A percentile compares a stretch with the other conserved stretches of the same genome.
Evolutionary conservation across 1,284 basidiomycete genomes (phyloP).

Genomic region (Phylloporus sp.): DNA sequence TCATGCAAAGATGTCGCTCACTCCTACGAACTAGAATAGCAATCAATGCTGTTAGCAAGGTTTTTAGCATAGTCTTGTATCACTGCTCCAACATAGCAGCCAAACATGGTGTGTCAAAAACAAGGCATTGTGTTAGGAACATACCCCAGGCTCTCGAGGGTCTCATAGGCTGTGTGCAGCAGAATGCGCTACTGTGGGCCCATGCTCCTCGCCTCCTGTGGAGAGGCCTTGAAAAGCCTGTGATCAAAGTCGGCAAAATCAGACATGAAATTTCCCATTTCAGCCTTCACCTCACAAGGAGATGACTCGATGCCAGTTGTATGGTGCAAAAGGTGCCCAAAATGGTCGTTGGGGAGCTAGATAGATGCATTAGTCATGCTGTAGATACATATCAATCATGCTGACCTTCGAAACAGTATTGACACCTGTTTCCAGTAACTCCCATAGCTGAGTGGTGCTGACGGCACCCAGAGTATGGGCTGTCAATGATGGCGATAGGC

Average conservation of each 20-base stretch:
- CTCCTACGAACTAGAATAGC: too few species aligned
- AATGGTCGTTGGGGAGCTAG: slow-evolving; percentile 65
- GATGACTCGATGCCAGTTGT: too few species aligned
- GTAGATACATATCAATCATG: not conserved
- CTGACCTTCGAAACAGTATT: slow-evolving; percentile 63
- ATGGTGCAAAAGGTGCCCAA: slow-evolving; percentile 49
- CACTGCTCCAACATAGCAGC: slow-evolving; percentile 67
- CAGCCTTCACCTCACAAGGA: too few species aligned
- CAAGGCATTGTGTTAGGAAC: slow-evolving; percentile 58
- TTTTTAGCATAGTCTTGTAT: slow-evolving; percentile 74
- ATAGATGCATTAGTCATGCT: slow-evolving; percentile 8
- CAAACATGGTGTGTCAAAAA: slow-evolving; percentile 58
- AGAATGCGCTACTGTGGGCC: slow-evolving; percentile 75
- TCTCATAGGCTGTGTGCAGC: slow-evolving; percentile 66
- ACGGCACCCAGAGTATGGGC: slow-evolving; percentile 64
- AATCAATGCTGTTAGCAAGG: slow-evolving; percentile 59
- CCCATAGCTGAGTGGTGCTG: slow-evolving; percentile 55
- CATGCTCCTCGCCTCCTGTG: slow-evolving; percentile 72
- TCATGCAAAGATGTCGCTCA: too few species aligned
- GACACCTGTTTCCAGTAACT: slow-evolving; percentile 56
- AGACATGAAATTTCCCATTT: slow-evolving; percentile 66
- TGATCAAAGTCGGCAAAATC: slow-evolving; percentile 65
- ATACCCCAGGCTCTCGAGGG: slow-evolving; percentile 72
- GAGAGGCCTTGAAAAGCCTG: slow-evolving; percentile 66
- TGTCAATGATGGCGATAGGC: slow-evolving; percentile 72